Conservation (phyloP, 768 basidiomycete species). For the Pisolithus albus region DNA sequence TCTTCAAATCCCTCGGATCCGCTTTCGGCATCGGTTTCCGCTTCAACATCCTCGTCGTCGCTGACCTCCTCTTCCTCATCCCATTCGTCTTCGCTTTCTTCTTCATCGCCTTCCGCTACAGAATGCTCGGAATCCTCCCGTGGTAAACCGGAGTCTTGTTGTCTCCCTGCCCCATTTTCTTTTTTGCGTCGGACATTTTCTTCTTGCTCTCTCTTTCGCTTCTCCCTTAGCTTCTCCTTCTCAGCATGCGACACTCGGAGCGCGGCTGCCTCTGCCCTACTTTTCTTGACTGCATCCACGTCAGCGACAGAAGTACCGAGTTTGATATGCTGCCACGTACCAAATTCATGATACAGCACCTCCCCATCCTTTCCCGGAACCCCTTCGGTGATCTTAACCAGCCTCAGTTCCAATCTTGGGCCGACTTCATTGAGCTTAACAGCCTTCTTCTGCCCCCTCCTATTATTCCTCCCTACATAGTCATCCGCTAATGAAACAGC, state of each 20-base stretch:
- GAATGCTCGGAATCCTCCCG: slow-evolving; percentile 23
- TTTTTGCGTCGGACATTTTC: slow-evolving; percentile 85
- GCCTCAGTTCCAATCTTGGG: slow-evolving; percentile 85
- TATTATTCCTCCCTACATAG: slow-evolving; percentile 93
- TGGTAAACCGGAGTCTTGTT: slow-evolving; percentile 19
- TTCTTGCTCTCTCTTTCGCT: slow-evolving; percentile 85
- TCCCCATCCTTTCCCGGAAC: slow-evolving; percentile 88
- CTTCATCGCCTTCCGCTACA: slow-evolving; percentile 35
- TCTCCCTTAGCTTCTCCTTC: slow-evolving; percentile 66
- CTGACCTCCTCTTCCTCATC: slow-evolving; percentile 63
- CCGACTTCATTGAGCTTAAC: slow-evolving; percentile 92
- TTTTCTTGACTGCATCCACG: slow-evolving; percentile 69
- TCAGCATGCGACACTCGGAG: slow-evolving; percentile 72
- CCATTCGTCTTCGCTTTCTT: slow-evolving; percentile 35
- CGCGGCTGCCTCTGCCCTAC: slow-evolving; percentile 62
- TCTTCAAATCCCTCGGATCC: slow-evolving; percentile 37
- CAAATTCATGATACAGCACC: slow-evolving; percentile 92
- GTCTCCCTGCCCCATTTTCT: slow-evolving; percentile 23
- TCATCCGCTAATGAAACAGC: slow-evolving; percentile 83
- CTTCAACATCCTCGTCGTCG: slow-evolving; percentile 37
- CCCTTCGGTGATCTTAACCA: slow-evolving; percentile 94
- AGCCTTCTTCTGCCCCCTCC: slow-evolving; percentile 84
- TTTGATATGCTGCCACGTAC: slow-evolving; percentile 41
- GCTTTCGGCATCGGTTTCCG: slow-evolving; percentile 34
- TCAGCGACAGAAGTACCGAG: background rate